Evolutionary conservation across 75 land plant genomes (phyloP).

Genomic region (Isoetes taiwanensis): DNA sequence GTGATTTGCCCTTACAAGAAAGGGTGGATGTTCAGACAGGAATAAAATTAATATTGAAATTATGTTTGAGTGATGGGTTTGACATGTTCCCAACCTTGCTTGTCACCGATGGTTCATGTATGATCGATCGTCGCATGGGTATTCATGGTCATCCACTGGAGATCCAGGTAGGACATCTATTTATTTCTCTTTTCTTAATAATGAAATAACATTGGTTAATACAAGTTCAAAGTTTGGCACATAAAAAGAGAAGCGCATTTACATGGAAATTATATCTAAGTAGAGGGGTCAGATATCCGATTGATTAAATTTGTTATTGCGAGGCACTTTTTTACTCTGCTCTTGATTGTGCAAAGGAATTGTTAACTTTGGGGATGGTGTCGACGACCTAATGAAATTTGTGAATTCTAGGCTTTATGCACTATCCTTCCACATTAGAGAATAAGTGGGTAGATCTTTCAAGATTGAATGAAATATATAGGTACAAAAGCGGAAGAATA

Average conservation of each 20-base stretch:
- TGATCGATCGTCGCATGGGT: slow-evolving; percentile 98
- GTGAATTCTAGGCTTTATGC: slow-evolving; percentile 67
- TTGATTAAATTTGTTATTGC: too few species aligned
- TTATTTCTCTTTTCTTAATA: too few species aligned
- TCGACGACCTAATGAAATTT: slow-evolving; percentile 46
- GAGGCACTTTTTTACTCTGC: slow-evolving; percentile 93
- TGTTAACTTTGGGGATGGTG: slow-evolving; percentile 61
- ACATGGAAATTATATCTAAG: too few species aligned
- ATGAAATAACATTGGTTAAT: too few species aligned
- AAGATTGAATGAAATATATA: slow-evolving; percentile 83
- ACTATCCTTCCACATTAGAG: slow-evolving; percentile 78
- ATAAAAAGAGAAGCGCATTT: too few species aligned
- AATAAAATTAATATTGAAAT: slow-evolving; percentile 78
- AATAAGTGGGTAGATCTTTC: slow-evolving; percentile 84
- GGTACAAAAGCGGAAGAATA: slow-evolving; percentile 96
- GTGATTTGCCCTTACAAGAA: slow-evolving; percentile 75
- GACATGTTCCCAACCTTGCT: slow-evolving; percentile 91
- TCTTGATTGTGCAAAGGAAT: slow-evolving; percentile 72
- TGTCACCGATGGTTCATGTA: slow-evolving; percentile 95
- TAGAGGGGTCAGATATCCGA: too few species aligned
- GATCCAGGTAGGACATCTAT: slow-evolving; percentile 56
- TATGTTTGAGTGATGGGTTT: slow-evolving; percentile 91
- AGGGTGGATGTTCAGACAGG: slow-evolving; percentile 96
- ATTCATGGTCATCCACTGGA: slow-evolving; percentile 97
- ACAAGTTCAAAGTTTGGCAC: too few species aligned